These are phyloP conservation scores for Phytophthora palmivora DNA, from an alignment of 352 stramenopile genomes.

Conservation along the genomic window DNA sequence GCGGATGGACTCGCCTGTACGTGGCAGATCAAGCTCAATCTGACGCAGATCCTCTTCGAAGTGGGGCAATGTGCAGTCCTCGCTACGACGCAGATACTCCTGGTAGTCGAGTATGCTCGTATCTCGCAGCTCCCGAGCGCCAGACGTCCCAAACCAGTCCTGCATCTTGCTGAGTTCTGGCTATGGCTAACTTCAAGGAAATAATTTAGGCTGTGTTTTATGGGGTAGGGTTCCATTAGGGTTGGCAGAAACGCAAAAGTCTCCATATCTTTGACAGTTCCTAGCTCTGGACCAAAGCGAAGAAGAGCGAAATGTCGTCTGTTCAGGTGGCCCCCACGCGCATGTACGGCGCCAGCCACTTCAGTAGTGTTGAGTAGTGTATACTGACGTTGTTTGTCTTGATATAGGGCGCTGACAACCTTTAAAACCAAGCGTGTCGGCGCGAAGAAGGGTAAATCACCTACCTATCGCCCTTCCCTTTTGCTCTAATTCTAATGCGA, in stretches of 20 bases:
- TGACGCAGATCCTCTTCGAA: constrained; percentile 70
- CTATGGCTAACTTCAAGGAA: constrained; percentile 24
- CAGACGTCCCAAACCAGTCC: constrained; percentile 61
- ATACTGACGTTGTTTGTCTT: constrained; percentile 13
- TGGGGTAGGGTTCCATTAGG: constrained; percentile 16
- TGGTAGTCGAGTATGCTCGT: constrained; percentile 48
- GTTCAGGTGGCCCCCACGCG: constrained; percentile 80
- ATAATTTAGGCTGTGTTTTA: neutral
- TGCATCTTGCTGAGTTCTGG: constrained; percentile 28
- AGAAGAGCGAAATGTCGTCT: constrained; percentile 41
- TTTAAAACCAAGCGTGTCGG: constrained; percentile 86
- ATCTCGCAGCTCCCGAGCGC: constrained; percentile 40
- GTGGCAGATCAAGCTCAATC: constrained; percentile 76
- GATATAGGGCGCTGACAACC: constrained; percentile 78
- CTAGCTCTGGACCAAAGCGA: constrained; percentile 4
- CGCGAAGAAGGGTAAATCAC: constrained; percentile 81
- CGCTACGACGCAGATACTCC: constrained; percentile 49
- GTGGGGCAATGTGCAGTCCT: constrained; percentile 26
- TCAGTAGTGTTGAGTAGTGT: neutral
- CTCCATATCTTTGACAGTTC: constrained; percentile 31
- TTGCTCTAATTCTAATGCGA: constrained; percentile 1
- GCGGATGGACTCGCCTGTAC: constrained; percentile 58
- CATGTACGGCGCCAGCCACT: constrained; percentile 57
- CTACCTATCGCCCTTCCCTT: neutral
- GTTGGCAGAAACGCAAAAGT: constrained; percentile 6